Evolutionary conservation across 2,329 filamentous ascomycete genomes (phyloP).

Genomic region (Trichoderma endophyticum): DNA sequence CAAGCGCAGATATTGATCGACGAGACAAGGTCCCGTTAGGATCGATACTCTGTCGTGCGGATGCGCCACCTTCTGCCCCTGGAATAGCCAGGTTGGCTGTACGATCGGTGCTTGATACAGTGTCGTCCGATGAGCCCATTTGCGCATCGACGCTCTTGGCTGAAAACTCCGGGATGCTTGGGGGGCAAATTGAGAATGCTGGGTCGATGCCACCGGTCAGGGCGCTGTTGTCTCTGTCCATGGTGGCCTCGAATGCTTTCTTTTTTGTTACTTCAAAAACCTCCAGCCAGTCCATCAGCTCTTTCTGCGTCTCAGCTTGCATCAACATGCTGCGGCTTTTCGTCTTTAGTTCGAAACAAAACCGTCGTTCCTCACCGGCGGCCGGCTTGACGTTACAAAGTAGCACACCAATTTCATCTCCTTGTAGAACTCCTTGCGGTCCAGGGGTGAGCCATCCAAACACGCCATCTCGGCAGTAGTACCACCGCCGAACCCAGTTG

Average conservation of each 20-base stretch:
- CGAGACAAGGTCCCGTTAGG: slow-evolving; percentile 49
- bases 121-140: slow-evolving; percentile 51
- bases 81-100: slow-evolving; percentile 62
- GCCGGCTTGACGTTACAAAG: slow-evolving; percentile 91
- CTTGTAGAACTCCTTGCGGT: slow-evolving; percentile 83
- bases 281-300: slow-evolving; percentile 92
- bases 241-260: slow-evolving; percentile 75
- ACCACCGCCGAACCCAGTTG: slow-evolving; percentile 90
- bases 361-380: slow-evolving; percentile 86
- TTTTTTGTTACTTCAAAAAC: slow-evolving; percentile 94
- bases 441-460: slow-evolving; percentile 93
- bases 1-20: slow-evolving; percentile 55
- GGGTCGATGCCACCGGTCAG: slow-evolving; percentile 57
- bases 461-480: slow-evolving; percentile 91
- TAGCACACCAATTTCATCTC: slow-evolving; percentile 91
- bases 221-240: slow-evolving; percentile 47
- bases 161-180: slow-evolving; percentile 85
- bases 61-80: slow-evolving; percentile 52
- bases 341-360: slow-evolving; percentile 98
- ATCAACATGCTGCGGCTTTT: slow-evolving; percentile 87
- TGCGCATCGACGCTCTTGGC: slow-evolving; percentile 72
- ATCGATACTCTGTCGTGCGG: slow-evolving; percentile 70
- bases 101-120: slow-evolving; percentile 55
- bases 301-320: slow-evolving; percentile 86
- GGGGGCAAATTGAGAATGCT: slow-evolving; percentile 89